Conservation (phyloP, 164 flowering plant genomes). For the Vitis rupestris region DNA sequence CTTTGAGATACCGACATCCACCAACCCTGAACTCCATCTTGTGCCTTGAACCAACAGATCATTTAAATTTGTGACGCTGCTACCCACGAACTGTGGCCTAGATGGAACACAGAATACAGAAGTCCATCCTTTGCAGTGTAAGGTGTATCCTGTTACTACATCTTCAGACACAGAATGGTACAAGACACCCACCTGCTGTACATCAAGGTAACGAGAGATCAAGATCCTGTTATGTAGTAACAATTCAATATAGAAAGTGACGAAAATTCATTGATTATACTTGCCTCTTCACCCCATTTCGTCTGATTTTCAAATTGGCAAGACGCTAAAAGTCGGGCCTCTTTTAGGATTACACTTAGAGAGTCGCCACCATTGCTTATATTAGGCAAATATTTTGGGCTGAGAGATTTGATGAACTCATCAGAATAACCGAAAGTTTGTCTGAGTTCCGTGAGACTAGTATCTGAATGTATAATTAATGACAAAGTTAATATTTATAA, state of each 20-base stretch:
- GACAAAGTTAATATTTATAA: too few species aligned
- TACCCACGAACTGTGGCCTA: slow-evolving; percentile 48
- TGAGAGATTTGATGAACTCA: slow-evolving; percentile 32
- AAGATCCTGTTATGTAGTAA: too few species aligned
- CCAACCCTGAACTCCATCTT: slow-evolving; percentile 40
- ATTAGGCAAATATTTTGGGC: not conserved
- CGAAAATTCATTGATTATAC: not conserved
- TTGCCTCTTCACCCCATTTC: slow-evolving; percentile 55
- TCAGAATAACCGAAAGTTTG: slow-evolving; percentile 32
- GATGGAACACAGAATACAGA: slow-evolving; percentile 34
- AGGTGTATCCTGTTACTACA: slow-evolving; percentile 34
- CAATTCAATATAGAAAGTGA: too few species aligned
- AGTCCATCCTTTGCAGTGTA: slow-evolving; percentile 48
- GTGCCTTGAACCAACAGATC: slow-evolving; percentile 35
- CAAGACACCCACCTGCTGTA: slow-evolving; percentile 42
- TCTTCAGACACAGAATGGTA: slow-evolving; percentile 46
- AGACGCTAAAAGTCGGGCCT: slow-evolving; percentile 37
- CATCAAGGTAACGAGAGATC: too few species aligned
- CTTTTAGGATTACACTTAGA: slow-evolving; percentile 5
- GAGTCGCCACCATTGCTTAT: not conserved
- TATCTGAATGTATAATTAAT: too few species aligned
- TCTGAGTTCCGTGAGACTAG: slow-evolving; percentile 6
- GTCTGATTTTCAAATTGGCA: slow-evolving; percentile 38
- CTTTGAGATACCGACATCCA: slow-evolving; percentile 35
- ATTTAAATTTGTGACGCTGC: slow-evolving; percentile 25